phyloP scores from a whole-genome alignment of 163 green algal species.

The Scenedesmus sp. region DNA sequence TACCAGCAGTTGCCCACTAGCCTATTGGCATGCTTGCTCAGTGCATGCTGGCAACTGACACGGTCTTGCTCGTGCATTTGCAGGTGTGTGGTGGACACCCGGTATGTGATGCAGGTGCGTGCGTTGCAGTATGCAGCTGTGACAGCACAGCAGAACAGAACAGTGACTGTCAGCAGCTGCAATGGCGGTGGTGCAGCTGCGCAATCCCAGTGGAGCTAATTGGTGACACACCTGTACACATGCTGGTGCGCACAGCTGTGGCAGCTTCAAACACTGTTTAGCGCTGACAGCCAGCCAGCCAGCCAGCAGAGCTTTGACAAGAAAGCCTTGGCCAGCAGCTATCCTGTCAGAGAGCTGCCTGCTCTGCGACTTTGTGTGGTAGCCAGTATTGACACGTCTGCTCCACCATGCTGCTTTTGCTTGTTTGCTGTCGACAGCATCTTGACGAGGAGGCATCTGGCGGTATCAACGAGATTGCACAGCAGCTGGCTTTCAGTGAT shows the following conservation, averaged over 20 bases:
- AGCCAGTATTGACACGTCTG: not conserved
- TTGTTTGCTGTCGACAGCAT: constrained; percentile 65
- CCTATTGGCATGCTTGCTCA: constrained; percentile 4
- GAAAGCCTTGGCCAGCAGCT: too few relatives aligned
- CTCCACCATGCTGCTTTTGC: not conserved
- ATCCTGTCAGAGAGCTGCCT: not conserved
- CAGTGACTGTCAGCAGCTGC: not conserved
- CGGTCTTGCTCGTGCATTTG: constrained; percentile 27
- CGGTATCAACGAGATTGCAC: constrained; percentile 91
- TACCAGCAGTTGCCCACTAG: constrained; percentile 12
- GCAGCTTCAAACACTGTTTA: not conserved
- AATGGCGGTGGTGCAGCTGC: too few relatives aligned
- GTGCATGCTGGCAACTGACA: constrained; percentile 7
- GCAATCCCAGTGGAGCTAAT: not conserved
- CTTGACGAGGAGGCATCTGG: constrained; percentile 71
- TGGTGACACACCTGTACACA: too few relatives aligned
- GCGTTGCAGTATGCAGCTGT: not conserved
- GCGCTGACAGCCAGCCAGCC: not conserved
- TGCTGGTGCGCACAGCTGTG: not conserved
- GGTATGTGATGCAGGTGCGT: constrained; percentile 58
- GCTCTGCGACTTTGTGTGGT: too few relatives aligned
- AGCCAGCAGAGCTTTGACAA: not conserved
- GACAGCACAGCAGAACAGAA: not conserved
- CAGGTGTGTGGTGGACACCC: constrained; percentile 84
- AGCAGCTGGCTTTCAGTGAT: constrained; percentile 95